Evolutionary conservation across 441 rosid genomes (phyloP), one percentile per base, ranked within the genome.

Genomic region (Populus hybrid): DNA sequence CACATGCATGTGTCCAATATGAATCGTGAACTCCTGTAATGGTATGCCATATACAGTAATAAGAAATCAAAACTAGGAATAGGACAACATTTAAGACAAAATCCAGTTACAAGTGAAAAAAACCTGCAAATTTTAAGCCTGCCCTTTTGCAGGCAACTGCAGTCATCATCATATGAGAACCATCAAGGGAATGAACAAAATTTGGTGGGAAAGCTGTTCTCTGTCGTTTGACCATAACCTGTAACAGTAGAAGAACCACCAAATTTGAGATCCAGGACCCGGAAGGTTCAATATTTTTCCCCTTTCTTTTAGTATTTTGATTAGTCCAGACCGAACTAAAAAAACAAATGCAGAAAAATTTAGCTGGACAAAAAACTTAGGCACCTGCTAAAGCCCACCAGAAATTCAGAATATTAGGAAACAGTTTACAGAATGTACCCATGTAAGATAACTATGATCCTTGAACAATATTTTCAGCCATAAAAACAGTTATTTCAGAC

Each of bases 101-200:
- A 79, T 4, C 1, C 23, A 16, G 67, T 18, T 74, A 63, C 11
- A 40, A n/a, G 46, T 3, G 32, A 77, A 75, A 70, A 40, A 69
- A 76, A 94, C 99, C 99, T 88, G 99, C 98, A 78, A 97, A 97
- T 81, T 79, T 89, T 80, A 97, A 77, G 89, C 98, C 97, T 77
- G 90, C 94, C 77, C 71, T 87, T 89, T 85, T 92, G 89, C 99
- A 97, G 77, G 97, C 93, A 82, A 91, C 83, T 69, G 98, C 99
- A 80, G 98, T 97, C 99, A 97, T 94, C 99, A 97, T 97, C 99
- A 97, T 97, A 84, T 97, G 99, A 69, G 98, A 93, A 75, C 98
- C 92, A 79, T 97, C 99, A 38, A 97, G 97, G 42, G 97, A 97
- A 88, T 97, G 99, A 69, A 97, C 94, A 87, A 93, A 97, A 86